Evolutionary conservation across 768 basidiomycete species (phyloP).

Genomic region (Hirschioporus abietinus): DNA sequence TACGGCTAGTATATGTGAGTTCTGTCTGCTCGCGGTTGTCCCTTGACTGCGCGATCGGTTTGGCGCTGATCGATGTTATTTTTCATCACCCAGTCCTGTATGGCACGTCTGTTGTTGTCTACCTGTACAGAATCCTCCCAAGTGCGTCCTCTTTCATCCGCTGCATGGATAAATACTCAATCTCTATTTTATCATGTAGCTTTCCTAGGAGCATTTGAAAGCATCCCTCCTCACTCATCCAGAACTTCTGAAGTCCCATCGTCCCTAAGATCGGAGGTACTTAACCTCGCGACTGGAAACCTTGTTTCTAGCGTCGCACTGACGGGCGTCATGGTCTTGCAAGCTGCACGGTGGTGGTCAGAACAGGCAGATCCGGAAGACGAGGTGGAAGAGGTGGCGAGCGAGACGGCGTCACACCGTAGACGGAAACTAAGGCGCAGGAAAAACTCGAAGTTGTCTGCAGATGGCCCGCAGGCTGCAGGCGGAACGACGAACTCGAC

Average conservation of each 20-base stretch:
- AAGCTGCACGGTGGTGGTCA: constrained; percentile 83
- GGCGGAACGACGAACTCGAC: neutral
- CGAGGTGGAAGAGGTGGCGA: constrained; percentile 22
- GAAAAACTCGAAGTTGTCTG: neutral
- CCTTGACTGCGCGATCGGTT: neutral
- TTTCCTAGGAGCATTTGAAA: constrained; percentile 52
- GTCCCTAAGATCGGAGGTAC: constrained; percentile 53
- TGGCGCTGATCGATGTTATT: neutral
- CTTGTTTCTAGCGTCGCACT: constrained; percentile 85
- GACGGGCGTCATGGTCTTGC: constrained; percentile 79
- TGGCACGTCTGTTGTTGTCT: constrained; percentile 62
- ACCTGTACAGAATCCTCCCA: constrained; percentile 72
- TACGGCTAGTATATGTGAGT: constrained; percentile 81
- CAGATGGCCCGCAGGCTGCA: neutral
- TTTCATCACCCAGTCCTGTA: constrained; percentile 69
- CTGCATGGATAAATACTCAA: constrained; percentile 9
- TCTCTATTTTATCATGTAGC: constrained; percentile 29
- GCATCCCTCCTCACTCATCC: constrained; percentile 39
- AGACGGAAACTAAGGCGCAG: constrained; percentile 1
- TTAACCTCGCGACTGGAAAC: constrained; percentile 78
- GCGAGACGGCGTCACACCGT: neutral
- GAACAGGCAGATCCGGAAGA: constrained; percentile 65
- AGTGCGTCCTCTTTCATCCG: constrained; percentile 36
- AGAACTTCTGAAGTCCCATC: constrained; percentile 44
- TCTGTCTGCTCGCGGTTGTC: neutral